A percentile compares a stretch with the other conserved stretches of the same genome.
These are phyloP conservation scores for Truncatella angustata DNA, from an alignment of 2,329 filamentous ascomycete genomes.

Conservation along the genomic window DNA sequence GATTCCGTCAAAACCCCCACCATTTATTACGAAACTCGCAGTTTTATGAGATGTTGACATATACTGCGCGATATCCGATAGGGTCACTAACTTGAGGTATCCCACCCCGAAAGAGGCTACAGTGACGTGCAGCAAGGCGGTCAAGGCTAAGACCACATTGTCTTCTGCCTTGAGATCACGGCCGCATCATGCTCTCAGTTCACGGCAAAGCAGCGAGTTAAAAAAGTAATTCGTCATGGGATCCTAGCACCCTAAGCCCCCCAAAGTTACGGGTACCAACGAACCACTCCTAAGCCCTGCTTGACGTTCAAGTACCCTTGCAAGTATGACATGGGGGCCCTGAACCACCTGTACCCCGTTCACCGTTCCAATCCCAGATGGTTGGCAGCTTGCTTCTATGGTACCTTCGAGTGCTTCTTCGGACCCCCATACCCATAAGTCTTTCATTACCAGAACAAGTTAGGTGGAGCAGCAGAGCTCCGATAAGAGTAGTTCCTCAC, in stretches of 20 bases:
- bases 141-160: background rate
- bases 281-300: slow-evolving; percentile 27
- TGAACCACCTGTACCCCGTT: slow-evolving; percentile 29
- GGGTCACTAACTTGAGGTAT: background rate
- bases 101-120: background rate
- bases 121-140: slow-evolving; percentile 11
- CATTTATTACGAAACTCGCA: too few relatives aligned
- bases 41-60: too few relatives aligned
- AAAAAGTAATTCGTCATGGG: slow-evolving; percentile 22
- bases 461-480: background rate
- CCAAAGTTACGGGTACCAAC: slow-evolving; percentile 24
- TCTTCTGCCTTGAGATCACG: background rate
- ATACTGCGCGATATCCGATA: background rate
- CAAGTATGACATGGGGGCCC: slow-evolving; percentile 24
- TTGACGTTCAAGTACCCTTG: slow-evolving; percentile 23
- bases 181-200: slow-evolving; percentile 17
- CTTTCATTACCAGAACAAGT: slow-evolving; percentile 7
- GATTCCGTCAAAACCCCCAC: background rate
- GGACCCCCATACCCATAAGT: background rate
- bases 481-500: slow-evolving; percentile 2
- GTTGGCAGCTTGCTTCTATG: slow-evolving; percentile 3
- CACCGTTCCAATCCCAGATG: slow-evolving; percentile 20
- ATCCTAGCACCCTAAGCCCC: slow-evolving; percentile 14
- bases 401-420: slow-evolving; percentile 2
- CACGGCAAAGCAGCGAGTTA: slow-evolving; percentile 18